phyloP scores from a whole-genome alignment of 768 basidiomycete genomes.

The Lactarius indigo region DNA sequence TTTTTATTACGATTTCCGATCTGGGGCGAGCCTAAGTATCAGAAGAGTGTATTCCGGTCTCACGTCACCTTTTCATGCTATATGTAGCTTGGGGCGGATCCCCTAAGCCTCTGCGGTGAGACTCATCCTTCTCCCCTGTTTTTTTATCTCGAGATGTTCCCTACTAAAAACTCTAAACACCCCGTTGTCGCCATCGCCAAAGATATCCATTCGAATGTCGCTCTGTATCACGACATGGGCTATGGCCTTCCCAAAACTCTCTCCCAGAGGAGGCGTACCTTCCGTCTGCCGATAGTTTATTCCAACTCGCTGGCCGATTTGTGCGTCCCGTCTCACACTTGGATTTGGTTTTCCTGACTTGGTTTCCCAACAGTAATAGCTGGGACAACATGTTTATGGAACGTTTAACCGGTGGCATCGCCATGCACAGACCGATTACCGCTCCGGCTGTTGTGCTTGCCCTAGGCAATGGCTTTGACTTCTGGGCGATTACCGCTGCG shows the following conservation, averaged over 20 bases:
- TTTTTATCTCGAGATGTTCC: not conserved
- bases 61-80: slow-evolving; percentile 10
- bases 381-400: slow-evolving; percentile 69
- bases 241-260: not conserved
- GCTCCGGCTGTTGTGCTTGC: slow-evolving; percentile 58
- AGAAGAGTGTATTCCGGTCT: not conserved
- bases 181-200: not conserved
- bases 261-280: slow-evolving; percentile 6
- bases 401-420: slow-evolving; percentile 45
- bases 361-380: slow-evolving; percentile 47
- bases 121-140: not conserved
- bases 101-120: not conserved
- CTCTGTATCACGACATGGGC: slow-evolving; percentile 7
- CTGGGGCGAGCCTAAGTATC: not conserved
- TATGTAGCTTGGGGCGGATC: not conserved
- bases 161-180: not conserved
- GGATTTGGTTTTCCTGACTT: slow-evolving; percentile 2
- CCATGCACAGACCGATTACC: slow-evolving; percentile 49
- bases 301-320: slow-evolving; percentile 12
- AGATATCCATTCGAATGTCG: not conserved
- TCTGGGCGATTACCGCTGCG: slow-evolving; percentile 69
- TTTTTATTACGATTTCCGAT: slow-evolving; percentile 12
- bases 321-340: slow-evolving; percentile 4
- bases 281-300: slow-evolving; percentile 12
- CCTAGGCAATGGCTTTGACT: slow-evolving; percentile 67